Evolutionary conservation across 768 basidiomycete genomes (phyloP).

Genomic region (Strobilomyces dryophilus): DNA sequence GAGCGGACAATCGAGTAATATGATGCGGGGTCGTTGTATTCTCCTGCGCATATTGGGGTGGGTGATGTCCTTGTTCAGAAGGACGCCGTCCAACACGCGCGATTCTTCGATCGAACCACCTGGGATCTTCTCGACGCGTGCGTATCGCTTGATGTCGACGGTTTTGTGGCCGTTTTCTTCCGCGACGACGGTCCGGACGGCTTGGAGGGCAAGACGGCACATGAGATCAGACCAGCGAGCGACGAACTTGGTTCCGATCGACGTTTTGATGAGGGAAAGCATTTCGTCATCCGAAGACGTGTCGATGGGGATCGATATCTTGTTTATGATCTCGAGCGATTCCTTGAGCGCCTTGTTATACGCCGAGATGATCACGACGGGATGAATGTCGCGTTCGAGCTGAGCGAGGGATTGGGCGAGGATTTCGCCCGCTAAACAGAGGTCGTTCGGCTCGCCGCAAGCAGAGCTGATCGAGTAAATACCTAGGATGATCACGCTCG

Average conservation of each 20-base stretch:
- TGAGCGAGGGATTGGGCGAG: conserved; percentile 91
- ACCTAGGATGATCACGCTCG: conserved; percentile 97
- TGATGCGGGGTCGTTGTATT: conserved; percentile 84
- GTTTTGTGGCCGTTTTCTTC: conserved; percentile 77
- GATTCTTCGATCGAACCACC: conserved; percentile 97
- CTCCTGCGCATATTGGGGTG: conserved; percentile 94
- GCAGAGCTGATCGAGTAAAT: conserved; percentile 16
- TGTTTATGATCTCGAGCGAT: conserved; percentile 82
- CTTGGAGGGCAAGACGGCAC: conserved; percentile 91
- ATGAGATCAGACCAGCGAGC: conserved; percentile 96
- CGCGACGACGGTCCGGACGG: conserved; percentile 82
- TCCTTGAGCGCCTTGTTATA: conserved; percentile 96
- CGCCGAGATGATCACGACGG: conserved; percentile 97
- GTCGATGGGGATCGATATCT: conserved; percentile 88
- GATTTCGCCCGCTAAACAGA: conserved; percentile 80
- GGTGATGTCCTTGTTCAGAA: conserved; percentile 99
- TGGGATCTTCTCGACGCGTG: conserved; percentile 94
- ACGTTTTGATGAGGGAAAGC: conserved; percentile 96
- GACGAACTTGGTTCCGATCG: conserved; percentile 98
- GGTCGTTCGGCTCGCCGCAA: neutral
- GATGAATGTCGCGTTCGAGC: conserved; percentile 96
- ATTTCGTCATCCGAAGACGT: conserved; percentile 82
- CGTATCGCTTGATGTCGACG: conserved; percentile 98
- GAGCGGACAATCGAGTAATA: conserved; percentile 89
- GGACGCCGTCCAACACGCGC: conserved; percentile 81